Base-by-base conservation (phyloP, 192 early-diverging fungal species). In the Kickxella alabastrina region DNA sequence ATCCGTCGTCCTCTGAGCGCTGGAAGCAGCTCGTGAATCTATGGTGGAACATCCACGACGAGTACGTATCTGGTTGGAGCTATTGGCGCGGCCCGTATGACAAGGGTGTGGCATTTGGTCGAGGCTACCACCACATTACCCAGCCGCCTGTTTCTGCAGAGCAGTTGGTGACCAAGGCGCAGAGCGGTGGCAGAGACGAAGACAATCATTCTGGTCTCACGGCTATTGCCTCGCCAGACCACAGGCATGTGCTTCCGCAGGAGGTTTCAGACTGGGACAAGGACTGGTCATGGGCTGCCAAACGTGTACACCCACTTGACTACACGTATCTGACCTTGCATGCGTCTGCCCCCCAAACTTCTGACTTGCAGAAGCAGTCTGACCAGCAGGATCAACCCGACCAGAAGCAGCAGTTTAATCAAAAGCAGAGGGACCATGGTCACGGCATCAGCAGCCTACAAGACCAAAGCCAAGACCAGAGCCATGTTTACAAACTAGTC, bases 41-140 rank as follows among this genome's bases (percentile, higher is more conserved):
- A 29, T 91, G 89, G 89, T 91, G 89, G 89, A 75, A 73, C 46
- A 78, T 86, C 7, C 86, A 81, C 56, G 79, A 87, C 51, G 73
- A 74, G 34, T 69, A 73, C 49, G 66, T 79, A 6, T 78, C 74
- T 14, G 74, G 74, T 10, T 77, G 74, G 74, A 77, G 21, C 36
- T 36, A 58, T 46, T 69, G 67, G 62, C 55, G 42, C 17, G 74
- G 65, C 1, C 62, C 62, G 12, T 77, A 62, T 29, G 59, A 54
- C 57, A 78, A 62, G 37, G 13, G 62, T 0, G 32, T 68, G 54
- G 80, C 80, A 26, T 48, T 73, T 41, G 62, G 54, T 17, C 29
- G 24, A 13, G 69, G 75, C 23, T 77, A 79, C 35, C 57, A 61
- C 18, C 51, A 64, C 15, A 56, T 70, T 17, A 56, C 59, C 10